phyloP scores from a whole-genome alignment of 1,284 basidiomycete species.

The Amylostereum areolatum region DNA sequence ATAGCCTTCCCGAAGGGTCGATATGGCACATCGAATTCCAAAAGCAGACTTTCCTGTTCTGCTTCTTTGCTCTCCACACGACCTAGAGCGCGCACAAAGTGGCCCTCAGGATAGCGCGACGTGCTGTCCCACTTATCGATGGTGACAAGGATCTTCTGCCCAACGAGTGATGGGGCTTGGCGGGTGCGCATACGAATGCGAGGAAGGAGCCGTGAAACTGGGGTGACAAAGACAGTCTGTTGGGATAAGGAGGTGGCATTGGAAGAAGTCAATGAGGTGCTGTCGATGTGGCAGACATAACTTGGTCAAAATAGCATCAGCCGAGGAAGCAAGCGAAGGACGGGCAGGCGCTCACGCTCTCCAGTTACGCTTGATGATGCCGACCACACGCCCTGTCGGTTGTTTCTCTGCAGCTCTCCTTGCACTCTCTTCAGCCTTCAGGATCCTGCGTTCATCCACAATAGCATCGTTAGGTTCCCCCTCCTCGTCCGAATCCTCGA shows the following conservation, averaged over 20 bases:
- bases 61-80: slow-evolving; percentile 92
- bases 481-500: slow-evolving; percentile 68
- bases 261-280: slow-evolving; percentile 77
- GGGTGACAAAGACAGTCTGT: slow-evolving; percentile 93
- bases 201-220: slow-evolving; percentile 87
- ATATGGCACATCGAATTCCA: slow-evolving; percentile 97
- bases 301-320: slow-evolving; percentile 28
- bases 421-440: slow-evolving; percentile 34
- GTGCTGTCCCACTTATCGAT: slow-evolving; percentile 89
- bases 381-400: slow-evolving; percentile 90
- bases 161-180: slow-evolving; percentile 83
- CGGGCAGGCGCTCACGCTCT: slow-evolving; percentile 54
- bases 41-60: slow-evolving; percentile 89
- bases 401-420: slow-evolving; percentile 52
- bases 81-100: slow-evolving; percentile 93
- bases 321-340: not conserved
- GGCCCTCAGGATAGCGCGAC: slow-evolving; percentile 94
- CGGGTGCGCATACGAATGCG: slow-evolving; percentile 93
- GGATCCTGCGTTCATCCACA: slow-evolving; percentile 43
- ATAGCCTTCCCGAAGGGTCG: slow-evolving; percentile 95
- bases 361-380: slow-evolving; percentile 95
- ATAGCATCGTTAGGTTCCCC: slow-evolving; percentile 43
- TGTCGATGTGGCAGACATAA: slow-evolving; percentile 96
- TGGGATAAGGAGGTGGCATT: slow-evolving; percentile 78
- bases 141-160: slow-evolving; percentile 94